Base-by-base conservation (phyloP, 1,139 yeast genomes). In the Eremothecium gossypii region DNA sequence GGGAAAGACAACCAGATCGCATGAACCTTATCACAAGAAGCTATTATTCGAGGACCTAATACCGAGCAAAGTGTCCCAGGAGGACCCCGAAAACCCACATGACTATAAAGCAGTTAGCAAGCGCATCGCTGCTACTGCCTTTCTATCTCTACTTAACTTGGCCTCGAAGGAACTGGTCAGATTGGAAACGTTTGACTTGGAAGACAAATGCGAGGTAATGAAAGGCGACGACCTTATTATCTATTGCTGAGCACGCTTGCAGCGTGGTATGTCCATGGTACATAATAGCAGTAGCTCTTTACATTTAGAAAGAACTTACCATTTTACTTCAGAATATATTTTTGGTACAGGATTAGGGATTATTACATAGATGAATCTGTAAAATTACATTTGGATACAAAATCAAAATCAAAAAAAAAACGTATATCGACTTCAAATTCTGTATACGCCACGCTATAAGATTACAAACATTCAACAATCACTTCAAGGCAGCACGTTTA, bases 91-190 rank as follows among this genome's bases (percentile, higher is more conserved):
- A 7, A 14, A 14, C 10, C 34, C 28, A 8, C 36, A 43, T 6
- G 33, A 27, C 4, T 36, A 13, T 10, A 39, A 30, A 8, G 26
- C 41, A 4, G 51, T 55, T 13, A 49, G 50, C 29, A 56, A 49
- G 39, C 46, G 46, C 28, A 48, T 58, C 7, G 63, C 61, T 6
- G 58, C 62, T 9, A 57, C 53, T 31, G 63, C 62, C 0, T 60
- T 60, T 39, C 40, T 60, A 11, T 54, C 61, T 2, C 23, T 60
- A 27, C 41, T 60, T 17, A 53, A 50, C 28, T 43, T 60, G n/a
- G 61, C 63, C 0, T 48, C 61, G 3, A 52, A 50, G 39, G 55
- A 50, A 23, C 14, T 47, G 30, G 34, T 56, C 10, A 45, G 45
- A 8, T 32, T 49, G 26, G 46, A 44, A 27, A 40, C 45, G 13